These are phyloP conservation scores for Climacium dendroides DNA, from an alignment of 225 moss, liverwort and hornwort species.

Conservation along the genomic window DNA sequence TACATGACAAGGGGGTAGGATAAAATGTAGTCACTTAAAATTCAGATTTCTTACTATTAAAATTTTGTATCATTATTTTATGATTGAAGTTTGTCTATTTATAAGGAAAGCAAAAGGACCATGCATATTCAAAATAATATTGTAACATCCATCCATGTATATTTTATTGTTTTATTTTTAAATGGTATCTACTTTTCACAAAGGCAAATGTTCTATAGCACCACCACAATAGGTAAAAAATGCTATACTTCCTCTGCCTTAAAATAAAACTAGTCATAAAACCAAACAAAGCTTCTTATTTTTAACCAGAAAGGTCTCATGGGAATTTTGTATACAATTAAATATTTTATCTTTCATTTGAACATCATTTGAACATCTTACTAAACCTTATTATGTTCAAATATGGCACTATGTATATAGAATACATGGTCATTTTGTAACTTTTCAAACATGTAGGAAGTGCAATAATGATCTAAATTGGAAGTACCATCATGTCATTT, in stretches of 20 bases:
- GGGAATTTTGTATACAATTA: fast-evolving
- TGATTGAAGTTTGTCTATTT: fast-evolving
- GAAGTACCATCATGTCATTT: background rate
- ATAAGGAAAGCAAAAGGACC: no score
- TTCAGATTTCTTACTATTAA: background rate
- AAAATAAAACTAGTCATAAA: background rate
- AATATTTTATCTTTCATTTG: background rate
- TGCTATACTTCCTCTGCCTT: no score
- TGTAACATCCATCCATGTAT: no score
- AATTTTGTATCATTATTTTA: background rate
- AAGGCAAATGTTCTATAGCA: no score
- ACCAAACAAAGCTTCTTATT: fast-evolving
- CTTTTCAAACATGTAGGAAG: background rate
- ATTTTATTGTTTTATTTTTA: no score
- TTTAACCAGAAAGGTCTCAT: background rate
- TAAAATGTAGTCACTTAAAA: background rate
- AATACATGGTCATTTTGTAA: background rate
- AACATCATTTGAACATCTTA: background rate
- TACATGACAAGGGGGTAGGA: fast-evolving
- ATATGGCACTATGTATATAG: fast-evolving
- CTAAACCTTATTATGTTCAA: background rate
- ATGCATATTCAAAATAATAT: no score
- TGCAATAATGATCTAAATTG: background rate
- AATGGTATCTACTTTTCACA: no score
- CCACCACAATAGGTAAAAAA: background rate